phyloP scores from a whole-genome alignment of 345 rosid genomes.

The Aquilaria yunnanensis region DNA sequence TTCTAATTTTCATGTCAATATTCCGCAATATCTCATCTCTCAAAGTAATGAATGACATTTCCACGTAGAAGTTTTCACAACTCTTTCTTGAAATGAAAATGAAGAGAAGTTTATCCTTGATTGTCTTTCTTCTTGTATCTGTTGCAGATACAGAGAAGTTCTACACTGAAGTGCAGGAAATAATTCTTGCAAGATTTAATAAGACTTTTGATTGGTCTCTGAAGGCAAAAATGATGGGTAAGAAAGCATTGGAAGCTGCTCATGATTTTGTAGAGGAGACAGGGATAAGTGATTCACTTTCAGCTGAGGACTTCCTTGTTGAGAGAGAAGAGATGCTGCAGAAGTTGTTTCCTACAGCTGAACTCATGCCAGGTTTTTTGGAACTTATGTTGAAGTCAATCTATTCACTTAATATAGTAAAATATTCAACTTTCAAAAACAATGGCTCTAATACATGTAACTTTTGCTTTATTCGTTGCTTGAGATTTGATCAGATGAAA shows the following conservation, averaged over 20 bases:
- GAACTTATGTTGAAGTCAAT: too few species aligned
- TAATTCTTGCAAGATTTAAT: conserved; percentile 73
- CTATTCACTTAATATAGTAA: too few species aligned
- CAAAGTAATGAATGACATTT: too few species aligned
- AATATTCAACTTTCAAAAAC: too few species aligned
- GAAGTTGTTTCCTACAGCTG: conserved; percentile 67
- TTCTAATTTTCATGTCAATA: background rate
- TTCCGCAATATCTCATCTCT: too few species aligned
- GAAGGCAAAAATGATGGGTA: conserved; percentile 97
- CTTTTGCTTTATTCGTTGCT: too few species aligned
- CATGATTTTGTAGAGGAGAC: conserved; percentile 70
- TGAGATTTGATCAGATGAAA: too few species aligned
- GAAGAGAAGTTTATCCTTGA: background rate
- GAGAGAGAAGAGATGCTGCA: conserved; percentile 83
- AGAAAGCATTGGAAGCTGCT: conserved; percentile 82
- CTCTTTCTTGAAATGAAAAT: too few species aligned
- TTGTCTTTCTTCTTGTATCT: conserved; percentile 2
- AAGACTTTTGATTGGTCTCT: conserved; percentile 91
- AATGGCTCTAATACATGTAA: too few species aligned
- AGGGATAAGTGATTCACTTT: conserved; percentile 77
- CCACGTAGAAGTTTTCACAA: too few species aligned
- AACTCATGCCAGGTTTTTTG: conserved; percentile 72
- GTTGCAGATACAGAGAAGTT: conserved; percentile 86
- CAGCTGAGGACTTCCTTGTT: conserved; percentile 68
- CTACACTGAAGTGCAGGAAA: conserved; percentile 85